Evolutionary conservation across 192 early-diverging fungal genomes (phyloP).

Genomic region (Phlyctochytrium bullatum): DNA sequence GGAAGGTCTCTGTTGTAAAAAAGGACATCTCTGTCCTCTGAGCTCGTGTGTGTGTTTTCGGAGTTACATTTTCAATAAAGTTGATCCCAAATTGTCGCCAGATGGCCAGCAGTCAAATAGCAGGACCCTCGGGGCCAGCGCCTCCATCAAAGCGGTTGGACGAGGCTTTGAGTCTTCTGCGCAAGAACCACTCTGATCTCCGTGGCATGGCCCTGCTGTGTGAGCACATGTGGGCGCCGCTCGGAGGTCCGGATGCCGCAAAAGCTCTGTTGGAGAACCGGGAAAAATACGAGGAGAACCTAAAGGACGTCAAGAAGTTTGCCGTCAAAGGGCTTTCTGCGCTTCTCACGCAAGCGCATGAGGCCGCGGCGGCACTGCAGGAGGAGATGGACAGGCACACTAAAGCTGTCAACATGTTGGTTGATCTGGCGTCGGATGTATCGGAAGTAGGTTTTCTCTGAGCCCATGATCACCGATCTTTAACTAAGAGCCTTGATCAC

Average conservation of each 20-base stretch:
- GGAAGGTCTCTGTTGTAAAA: constrained; percentile 27
- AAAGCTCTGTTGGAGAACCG: neutral
- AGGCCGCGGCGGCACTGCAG: neutral
- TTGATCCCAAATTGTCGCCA: too few relatives aligned
- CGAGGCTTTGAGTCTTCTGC: constrained; percentile 62
- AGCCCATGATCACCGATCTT: too few relatives aligned
- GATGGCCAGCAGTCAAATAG: too few relatives aligned
- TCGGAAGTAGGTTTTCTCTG: constrained; percentile 70
- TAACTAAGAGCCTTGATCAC: too few relatives aligned
- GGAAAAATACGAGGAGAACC: neutral
- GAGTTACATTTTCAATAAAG: too few relatives aligned
- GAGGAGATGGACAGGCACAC: constrained; percentile 30
- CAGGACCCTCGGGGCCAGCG: too few relatives aligned
- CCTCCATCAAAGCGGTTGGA: too few relatives aligned
- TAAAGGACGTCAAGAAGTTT: neutral
- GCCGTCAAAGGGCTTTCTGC: constrained; percentile 47
- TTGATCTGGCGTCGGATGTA: constrained; percentile 89
- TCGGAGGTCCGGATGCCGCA: neutral
- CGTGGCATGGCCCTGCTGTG: constrained; percentile 3
- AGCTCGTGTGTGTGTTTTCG: too few relatives aligned
- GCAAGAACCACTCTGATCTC: constrained; percentile 60
- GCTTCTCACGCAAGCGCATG: constrained; percentile 58
- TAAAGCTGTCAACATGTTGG: constrained; percentile 71
- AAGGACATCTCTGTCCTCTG: constrained; percentile 18
- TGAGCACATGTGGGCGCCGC: neutral